Percentiles rank a stretch among this genome's conserved stretches.
phyloP scores from a whole-genome alignment of 345 rosid genomes.

The Sonneratia alba region DNA sequence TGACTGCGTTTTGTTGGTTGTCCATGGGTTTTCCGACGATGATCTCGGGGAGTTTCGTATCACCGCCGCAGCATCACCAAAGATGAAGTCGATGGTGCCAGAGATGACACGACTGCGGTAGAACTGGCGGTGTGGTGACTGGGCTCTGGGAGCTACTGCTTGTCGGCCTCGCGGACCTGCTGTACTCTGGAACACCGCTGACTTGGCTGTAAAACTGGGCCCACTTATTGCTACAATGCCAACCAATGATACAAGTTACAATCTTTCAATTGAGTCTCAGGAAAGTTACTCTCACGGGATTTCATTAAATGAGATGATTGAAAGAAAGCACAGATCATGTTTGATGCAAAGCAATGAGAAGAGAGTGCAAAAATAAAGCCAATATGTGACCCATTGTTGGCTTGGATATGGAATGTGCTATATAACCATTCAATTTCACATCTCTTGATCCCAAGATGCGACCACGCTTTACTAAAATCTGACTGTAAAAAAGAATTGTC shows the following conservation, averaged over 20 bases:
- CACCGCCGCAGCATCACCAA: conserved; percentile 27
- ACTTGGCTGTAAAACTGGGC: conserved; percentile 29
- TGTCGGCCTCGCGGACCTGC: conserved; percentile 46
- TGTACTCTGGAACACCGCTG: conserved; percentile 44
- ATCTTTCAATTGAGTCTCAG: too few relatives aligned
- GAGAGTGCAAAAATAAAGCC: too few relatives aligned
- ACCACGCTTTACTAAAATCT: too few relatives aligned
- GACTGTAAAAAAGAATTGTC: too few relatives aligned
- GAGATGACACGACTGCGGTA: conserved; percentile 47
- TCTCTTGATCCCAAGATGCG: too few relatives aligned
- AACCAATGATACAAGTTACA: not conserved
- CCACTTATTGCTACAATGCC: conserved; percentile 28
- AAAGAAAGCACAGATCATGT: too few relatives aligned
- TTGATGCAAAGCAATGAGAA: too few relatives aligned
- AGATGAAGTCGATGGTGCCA: conserved; percentile 47
- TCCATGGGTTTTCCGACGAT: conserved; percentile 36
- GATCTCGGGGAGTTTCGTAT: conserved; percentile 41
- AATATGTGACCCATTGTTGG: too few relatives aligned
- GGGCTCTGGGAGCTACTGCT: conserved; percentile 44
- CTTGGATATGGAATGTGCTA: too few relatives aligned
- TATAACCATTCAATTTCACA: too few relatives aligned
- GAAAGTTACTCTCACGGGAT: too few relatives aligned
- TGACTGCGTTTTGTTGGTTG: conserved; percentile 37
- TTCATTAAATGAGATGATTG: too few relatives aligned
- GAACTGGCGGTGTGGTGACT: conserved; percentile 40